Evolutionary conservation across 331 rosid species (phyloP), one percentile per base, ranked within the genome.

Genomic region (Saraca asoca): DNA sequence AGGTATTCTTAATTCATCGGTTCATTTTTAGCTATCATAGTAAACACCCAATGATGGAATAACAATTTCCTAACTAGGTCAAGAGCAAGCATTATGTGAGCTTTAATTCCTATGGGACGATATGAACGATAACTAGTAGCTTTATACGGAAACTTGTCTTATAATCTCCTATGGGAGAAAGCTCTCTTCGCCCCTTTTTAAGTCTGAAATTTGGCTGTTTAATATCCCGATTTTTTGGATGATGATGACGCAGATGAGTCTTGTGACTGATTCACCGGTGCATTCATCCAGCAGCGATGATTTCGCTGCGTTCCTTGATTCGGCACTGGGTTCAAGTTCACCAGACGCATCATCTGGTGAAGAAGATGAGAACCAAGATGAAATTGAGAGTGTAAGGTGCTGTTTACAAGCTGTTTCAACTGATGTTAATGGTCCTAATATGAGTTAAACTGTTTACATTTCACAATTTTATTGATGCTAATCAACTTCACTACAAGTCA

Each of bases 251-350:
- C 78, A 78, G 90, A 92, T 89, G 98, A 89, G 91, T 80, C 71
- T 85, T 49, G 86, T 64, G 17, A 66, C 87, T 4, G 87, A 86
- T 77, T 89, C 91, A 62, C 91, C 89, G 0, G 79, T 80, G 4
- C 80, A 79, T 66, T 89, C 91, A 7, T 86, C 94, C 5, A 80
- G 96, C 58, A 89, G 87, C 20, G 94, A 89, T 20, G 96, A 89
- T 73, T 86, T 89, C 16, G 54, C 66, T 12, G 75, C 87, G 0
- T 82, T 24, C 62, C 89, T 89, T 34, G 88, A 84, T 62, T 68
- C 61, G 13, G 78, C 75, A 7, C 74, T 89, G 1, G 85, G 67
- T 75, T 81, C 78, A 6, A 69, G 60, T 45, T 86, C 94, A 3
- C 75, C 86, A 5, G 62, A 62, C 15, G 57, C 79, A 4, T 66